These are phyloP conservation scores for Termitomyces sp. DNA, from an alignment of 768 basidiomycete species.

Conservation along the genomic window DNA sequence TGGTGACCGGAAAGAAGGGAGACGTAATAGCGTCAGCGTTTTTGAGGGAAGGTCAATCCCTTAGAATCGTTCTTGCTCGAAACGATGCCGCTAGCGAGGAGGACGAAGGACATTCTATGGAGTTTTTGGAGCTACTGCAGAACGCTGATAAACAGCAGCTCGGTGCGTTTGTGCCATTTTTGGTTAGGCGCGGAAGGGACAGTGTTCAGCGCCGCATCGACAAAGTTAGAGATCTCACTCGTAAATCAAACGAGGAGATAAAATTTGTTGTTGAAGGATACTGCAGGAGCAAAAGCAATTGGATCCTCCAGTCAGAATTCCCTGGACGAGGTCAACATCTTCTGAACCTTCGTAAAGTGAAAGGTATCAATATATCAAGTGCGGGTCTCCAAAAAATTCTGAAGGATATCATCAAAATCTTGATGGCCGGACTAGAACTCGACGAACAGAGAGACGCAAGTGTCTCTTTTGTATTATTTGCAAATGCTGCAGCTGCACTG, in stretches of 20 bases:
- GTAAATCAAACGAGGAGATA: too few relatives aligned
- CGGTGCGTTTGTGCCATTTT: not conserved
- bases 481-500: not conserved
- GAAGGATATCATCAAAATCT: not conserved
- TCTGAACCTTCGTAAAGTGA: not conserved
- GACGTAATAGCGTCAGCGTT: not conserved
- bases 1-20: not conserved
- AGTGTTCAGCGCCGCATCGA: not conserved
- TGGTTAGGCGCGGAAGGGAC: not conserved
- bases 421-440: not conserved
- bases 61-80: not conserved
- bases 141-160: not conserved
- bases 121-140: not conserved
- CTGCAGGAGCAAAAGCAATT: rapidly evolving
- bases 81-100: not conserved
- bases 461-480: not conserved
- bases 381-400: not conserved
- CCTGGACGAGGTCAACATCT: not conserved
- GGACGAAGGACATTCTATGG: not conserved
- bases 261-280: too few relatives aligned
- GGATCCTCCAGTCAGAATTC: not conserved
- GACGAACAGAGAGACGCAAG: not conserved
- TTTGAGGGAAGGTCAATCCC: not conserved
- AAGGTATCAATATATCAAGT: not conserved
- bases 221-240: not conserved